These are phyloP conservation scores for Blastobotrys elegans DNA, from an alignment of 1,139 yeast species.

Conservation along the genomic window DNA sequence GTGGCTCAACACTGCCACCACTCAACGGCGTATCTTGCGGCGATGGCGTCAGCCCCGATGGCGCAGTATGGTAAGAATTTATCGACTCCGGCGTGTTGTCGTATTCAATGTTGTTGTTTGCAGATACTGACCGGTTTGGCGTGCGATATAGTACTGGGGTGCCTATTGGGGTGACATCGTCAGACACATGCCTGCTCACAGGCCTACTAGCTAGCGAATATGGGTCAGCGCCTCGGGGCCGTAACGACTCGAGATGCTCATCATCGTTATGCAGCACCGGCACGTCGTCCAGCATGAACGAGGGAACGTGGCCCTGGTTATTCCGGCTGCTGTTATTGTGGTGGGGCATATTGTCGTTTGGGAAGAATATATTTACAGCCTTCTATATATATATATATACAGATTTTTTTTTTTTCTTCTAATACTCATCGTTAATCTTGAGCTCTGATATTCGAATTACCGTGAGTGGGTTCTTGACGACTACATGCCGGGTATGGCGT, in stretches of 20 bases:
- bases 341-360: neutral
- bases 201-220: conserved; percentile 26
- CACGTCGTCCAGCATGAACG: conserved; percentile 34
- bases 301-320: neutral
- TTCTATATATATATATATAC: neutral
- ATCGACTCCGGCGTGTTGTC: conserved; percentile 1
- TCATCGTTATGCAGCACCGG: conserved; percentile 22
- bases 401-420: neutral
- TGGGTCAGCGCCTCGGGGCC: conserved; percentile 26
- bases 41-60: neutral
- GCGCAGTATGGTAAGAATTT: neutral
- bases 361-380: neutral
- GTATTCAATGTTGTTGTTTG: neutral
- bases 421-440: conserved; percentile 21
- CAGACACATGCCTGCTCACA: conserved; percentile 5
- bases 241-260: conserved; percentile 13
- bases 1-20: conserved; percentile 7
- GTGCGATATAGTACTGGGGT: conserved; percentile 7
- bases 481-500: conserved; percentile 74
- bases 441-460: conserved; percentile 70
- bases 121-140: conserved; percentile 1
- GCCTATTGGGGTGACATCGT: conserved; percentile 5
- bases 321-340: neutral
- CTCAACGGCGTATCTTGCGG: neutral
- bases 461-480: conserved; percentile 76